Base-by-base conservation (phyloP, 2,329 filamentous ascomycete species). In the Lasiodiplodia theobromae region DNA sequence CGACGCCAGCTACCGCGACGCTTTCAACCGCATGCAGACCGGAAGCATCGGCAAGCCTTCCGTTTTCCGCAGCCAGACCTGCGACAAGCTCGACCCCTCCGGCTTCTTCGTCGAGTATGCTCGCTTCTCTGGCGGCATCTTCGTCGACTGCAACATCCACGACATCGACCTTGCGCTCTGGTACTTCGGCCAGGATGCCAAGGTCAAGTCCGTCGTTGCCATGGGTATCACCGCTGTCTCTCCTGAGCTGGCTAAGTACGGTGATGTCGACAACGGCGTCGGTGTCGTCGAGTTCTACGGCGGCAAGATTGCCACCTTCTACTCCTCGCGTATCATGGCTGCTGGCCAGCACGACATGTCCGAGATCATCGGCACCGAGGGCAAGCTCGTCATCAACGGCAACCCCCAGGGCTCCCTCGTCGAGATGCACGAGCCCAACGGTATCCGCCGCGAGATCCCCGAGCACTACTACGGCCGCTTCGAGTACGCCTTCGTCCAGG, bases 91-190 rank as follows among this genome's bases (percentile, higher is more conserved):
- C 68, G 88, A 91, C 69, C 86, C 88, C 0, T 84, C 83, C 0
- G 89, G 89, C 56, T 91, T 91, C 83, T 92, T 91, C 76, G 88
- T 92, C 67, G 82, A 85, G 25, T 92, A 91, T 77, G 88, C 89
- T 14, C 82, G 88, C 72, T 89, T 86, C 78, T 86, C 82, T 1
- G 89, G 90, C 40, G 89, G 89, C 25, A 90, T 91, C 75, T 92
- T 92, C 72, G 89, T 91, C 68, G 90, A 92, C 81, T 90, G 87
- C 80, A 88, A 86, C 64, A 88, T 92, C 74, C 90, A 92, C 80
- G 90, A 92, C 73, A 91, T 92, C 72, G 88, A 90, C 70, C 83
- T 91, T 2, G 83, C 87, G 0, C 80, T 90, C 2, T 90, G 88
- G 87, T 90, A 87, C 80, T 88, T 89, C 73, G 86, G 86, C 11